These are phyloP conservation scores for Cordyceps tenuipes DNA, from an alignment of 2,329 filamentous ascomycete species.

Conservation along the genomic window DNA sequence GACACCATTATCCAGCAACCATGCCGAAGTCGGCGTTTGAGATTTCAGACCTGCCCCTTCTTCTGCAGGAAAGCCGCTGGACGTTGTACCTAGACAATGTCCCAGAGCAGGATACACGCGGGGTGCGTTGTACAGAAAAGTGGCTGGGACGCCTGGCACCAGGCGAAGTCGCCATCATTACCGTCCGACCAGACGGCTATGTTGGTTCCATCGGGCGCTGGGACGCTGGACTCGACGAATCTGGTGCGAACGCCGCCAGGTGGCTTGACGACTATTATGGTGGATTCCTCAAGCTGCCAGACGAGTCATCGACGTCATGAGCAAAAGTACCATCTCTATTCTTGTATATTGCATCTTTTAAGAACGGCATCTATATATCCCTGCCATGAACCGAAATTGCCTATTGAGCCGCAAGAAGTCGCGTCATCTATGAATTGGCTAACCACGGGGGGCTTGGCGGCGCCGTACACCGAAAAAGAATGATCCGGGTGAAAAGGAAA, in stretches of 20 bases:
- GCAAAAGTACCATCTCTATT: not conserved
- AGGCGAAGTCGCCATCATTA: constrained; percentile 54
- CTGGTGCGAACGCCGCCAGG: constrained; percentile 42
- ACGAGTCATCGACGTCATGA: not conserved
- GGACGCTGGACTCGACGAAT: constrained; percentile 42
- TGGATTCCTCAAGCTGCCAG: constrained; percentile 44
- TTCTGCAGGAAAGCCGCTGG: constrained; percentile 59
- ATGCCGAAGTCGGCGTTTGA: constrained; percentile 57
- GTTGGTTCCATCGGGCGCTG: constrained; percentile 54
- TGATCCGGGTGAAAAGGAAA: too few species aligned
- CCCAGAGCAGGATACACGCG: constrained; percentile 44
- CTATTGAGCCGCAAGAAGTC: not conserved
- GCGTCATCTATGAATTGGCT: not conserved
- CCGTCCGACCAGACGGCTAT: constrained; percentile 67
- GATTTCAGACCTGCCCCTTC: constrained; percentile 52
- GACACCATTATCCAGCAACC: constrained; percentile 33
- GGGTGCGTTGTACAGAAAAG: constrained; percentile 53
- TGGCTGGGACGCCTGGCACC: constrained; percentile 55
- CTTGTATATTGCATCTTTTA: not conserved
- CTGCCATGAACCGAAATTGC: not conserved
- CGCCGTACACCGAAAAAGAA: not conserved
- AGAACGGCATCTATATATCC: not conserved
- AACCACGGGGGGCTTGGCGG: not conserved
- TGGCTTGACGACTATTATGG: constrained; percentile 49
- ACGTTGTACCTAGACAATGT: constrained; percentile 65